Evolutionary conservation across 148 eudicot genomes (phyloP).

Genomic region (Bassia scoparia): DNA sequence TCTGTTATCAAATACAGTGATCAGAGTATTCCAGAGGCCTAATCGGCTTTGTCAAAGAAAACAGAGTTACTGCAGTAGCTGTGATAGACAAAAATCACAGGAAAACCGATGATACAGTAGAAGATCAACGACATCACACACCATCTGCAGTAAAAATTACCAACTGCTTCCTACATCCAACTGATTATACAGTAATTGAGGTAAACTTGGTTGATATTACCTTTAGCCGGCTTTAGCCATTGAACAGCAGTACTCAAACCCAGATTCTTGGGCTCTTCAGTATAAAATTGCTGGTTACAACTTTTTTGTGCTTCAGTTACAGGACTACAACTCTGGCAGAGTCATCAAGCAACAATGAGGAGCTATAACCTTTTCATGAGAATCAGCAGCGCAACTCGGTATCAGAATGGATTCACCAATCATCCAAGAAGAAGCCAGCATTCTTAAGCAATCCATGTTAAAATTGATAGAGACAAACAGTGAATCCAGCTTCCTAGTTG

Average conservation of each 20-base stretch:
- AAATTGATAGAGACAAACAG: slow-evolving; percentile 30
- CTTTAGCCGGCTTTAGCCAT: background rate
- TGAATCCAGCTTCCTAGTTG: slow-evolving; percentile 39
- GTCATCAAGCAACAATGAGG: slow-evolving; percentile 17
- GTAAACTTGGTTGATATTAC: background rate
- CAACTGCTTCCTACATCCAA: slow-evolving; percentile 26
- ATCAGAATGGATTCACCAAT: slow-evolving; percentile 38
- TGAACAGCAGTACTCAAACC: background rate
- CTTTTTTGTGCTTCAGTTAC: background rate
- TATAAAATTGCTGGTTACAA: background rate
- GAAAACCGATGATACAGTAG: slow-evolving; percentile 28
- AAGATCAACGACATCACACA: slow-evolving; percentile 31
- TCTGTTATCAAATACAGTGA: slow-evolving; percentile 24
- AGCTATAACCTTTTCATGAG: slow-evolving; percentile 10
- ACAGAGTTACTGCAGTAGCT: slow-evolving; percentile 36
- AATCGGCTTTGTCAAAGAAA: slow-evolving; percentile 26
- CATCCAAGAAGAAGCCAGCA: slow-evolving; percentile 28
- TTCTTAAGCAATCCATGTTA: slow-evolving; percentile 36
- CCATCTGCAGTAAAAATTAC: slow-evolving; percentile 35
- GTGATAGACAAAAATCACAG: slow-evolving; percentile 36
- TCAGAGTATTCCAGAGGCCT: slow-evolving; percentile 37
- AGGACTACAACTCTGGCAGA: slow-evolving; percentile 29
- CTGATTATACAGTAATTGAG: no score
- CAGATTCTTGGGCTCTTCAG: background rate
- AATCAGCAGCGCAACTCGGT: slow-evolving; percentile 25